phyloP scores from a whole-genome alignment of 805 yeast genomes.

The Candida vartiovaarae region DNA sequence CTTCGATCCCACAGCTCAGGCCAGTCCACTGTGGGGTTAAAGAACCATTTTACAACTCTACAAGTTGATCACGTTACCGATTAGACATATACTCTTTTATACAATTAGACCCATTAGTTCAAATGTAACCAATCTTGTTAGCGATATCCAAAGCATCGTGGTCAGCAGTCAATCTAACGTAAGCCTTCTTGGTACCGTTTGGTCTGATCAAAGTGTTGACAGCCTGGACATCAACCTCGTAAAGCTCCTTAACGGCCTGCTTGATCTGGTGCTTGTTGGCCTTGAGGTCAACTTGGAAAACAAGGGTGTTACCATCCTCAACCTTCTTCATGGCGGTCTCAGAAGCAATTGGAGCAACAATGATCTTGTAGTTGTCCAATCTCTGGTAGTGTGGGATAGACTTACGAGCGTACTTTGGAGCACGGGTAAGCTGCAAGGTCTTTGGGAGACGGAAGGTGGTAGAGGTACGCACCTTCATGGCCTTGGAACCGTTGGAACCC shows the following conservation, averaged over 20 bases:
- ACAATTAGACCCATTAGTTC: constrained; percentile 28
- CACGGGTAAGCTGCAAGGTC: constrained; percentile 89
- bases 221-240: constrained; percentile 89
- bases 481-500: constrained; percentile 91
- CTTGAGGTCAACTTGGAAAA: constrained; percentile 94
- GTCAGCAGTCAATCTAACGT: constrained; percentile 97
- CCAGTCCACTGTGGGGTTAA: too few relatives aligned
- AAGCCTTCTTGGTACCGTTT: constrained; percentile 99
- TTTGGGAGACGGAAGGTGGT: constrained; percentile 97
- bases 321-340: constrained; percentile 99
- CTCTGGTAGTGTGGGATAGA: constrained; percentile 97
- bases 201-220: constrained; percentile 98
- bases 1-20: too few relatives aligned
- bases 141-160: constrained; percentile 99
- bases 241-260: constrained; percentile 96
- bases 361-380: constrained; percentile 91
- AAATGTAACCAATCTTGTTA: constrained; percentile 99
- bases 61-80: constrained; percentile 4
- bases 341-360: constrained; percentile 91
- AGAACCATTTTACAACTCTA: too few relatives aligned
- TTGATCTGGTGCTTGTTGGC: constrained; percentile 99
- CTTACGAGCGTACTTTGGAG: constrained; percentile 93
- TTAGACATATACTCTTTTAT: constrained; percentile 16
- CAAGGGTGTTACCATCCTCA: constrained; percentile 98
- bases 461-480: constrained; percentile 87